phyloP scores from a whole-genome alignment of 805 yeast species.

The Hemisphaericaspora nanyangensis region DNA sequence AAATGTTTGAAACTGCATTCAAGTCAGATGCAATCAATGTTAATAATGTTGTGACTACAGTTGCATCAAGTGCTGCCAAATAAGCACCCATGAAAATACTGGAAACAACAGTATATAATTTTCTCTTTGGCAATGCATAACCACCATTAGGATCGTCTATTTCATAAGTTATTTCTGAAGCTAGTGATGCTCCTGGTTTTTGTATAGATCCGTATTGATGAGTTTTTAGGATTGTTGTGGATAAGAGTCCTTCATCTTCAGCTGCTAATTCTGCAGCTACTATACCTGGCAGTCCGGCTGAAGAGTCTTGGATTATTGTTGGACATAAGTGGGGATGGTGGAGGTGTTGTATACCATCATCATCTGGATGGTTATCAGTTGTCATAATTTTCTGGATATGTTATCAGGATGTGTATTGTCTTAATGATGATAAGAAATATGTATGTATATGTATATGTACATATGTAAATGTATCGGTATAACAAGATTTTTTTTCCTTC shows the following conservation, averaged over 20 bases:
- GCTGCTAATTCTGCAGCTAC: slow-evolving; percentile 36
- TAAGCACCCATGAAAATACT: slow-evolving; percentile 41
- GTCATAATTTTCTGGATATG: neutral
- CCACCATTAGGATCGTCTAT: slow-evolving; percentile 15
- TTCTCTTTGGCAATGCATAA: slow-evolving; percentile 27
- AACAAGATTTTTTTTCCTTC: too few species aligned
- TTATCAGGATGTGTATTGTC: too few species aligned
- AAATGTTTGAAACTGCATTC: slow-evolving; percentile 55
- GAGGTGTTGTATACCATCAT: neutral
- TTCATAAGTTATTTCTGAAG: slow-evolving; percentile 3
- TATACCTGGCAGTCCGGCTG: slow-evolving; percentile 30
- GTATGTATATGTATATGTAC: too few species aligned
- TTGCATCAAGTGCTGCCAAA: slow-evolving; percentile 63
- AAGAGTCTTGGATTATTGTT: slow-evolving; percentile 23
- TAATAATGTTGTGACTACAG: slow-evolving; percentile 63
- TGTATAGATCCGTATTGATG: slow-evolving; percentile 17
- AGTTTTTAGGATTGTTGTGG: slow-evolving; percentile 7
- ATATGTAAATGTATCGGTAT: too few species aligned
- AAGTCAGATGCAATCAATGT: slow-evolving; percentile 68
- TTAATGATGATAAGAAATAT: too few species aligned
- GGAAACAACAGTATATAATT: slow-evolving; percentile 26
- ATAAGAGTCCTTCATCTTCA: slow-evolving; percentile 24
- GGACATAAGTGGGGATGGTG: slow-evolving; percentile 9
- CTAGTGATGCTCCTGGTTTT: neutral
- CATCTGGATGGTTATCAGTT: neutral